A percentile compares a stretch with the other conserved stretches of the same genome.
phyloP scores from a whole-genome alignment of 2,329 filamentous ascomycete genomes.

The Neocatenulostroma microsporum region DNA sequence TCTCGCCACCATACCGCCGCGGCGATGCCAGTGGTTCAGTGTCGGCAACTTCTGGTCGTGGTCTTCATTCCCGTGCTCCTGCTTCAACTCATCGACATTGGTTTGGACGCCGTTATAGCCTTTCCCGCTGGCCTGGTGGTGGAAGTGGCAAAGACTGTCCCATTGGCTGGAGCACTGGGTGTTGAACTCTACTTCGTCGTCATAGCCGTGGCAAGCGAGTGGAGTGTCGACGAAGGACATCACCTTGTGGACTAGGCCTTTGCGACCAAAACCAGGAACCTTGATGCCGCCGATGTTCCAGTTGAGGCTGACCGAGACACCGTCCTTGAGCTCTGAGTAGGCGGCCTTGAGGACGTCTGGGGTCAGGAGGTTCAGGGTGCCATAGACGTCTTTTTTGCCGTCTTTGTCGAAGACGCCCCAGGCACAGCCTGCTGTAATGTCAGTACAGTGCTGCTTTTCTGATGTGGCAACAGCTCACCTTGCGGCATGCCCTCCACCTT shows the following conservation, averaged over 20 bases:
- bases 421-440: conserved; percentile 18
- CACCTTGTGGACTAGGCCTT: conserved; percentile 30
- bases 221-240: conserved; percentile 30
- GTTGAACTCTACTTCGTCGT: conserved; percentile 42
- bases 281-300: conserved; percentile 31
- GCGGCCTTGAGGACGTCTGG: conserved; percentile 36
- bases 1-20: conserved; percentile 47
- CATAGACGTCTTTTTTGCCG: conserved; percentile 37
- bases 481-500: conserved; percentile 34
- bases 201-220: conserved; percentile 30
- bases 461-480: conserved; percentile 16
- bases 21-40: conserved; percentile 42
- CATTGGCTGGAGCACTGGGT: conserved; percentile 41
- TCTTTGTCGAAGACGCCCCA: conserved; percentile 43
- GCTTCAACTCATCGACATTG: conserved; percentile 20
- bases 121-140: conserved; percentile 32
- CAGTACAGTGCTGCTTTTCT: conserved; percentile 2
- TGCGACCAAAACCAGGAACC: conserved; percentile 29
- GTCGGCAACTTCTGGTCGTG: conserved; percentile 24
- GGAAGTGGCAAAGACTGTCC: conserved; percentile 40
- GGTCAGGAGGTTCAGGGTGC: conserved; percentile 41
- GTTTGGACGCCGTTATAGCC: conserved; percentile 46
- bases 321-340: conserved; percentile 35
- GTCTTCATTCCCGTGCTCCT: conserved; percentile 23
- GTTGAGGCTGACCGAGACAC: conserved; percentile 37